phyloP scores from a whole-genome alignment of 2,329 filamentous ascomycete species.

The Alternaria angustiovoidea region DNA sequence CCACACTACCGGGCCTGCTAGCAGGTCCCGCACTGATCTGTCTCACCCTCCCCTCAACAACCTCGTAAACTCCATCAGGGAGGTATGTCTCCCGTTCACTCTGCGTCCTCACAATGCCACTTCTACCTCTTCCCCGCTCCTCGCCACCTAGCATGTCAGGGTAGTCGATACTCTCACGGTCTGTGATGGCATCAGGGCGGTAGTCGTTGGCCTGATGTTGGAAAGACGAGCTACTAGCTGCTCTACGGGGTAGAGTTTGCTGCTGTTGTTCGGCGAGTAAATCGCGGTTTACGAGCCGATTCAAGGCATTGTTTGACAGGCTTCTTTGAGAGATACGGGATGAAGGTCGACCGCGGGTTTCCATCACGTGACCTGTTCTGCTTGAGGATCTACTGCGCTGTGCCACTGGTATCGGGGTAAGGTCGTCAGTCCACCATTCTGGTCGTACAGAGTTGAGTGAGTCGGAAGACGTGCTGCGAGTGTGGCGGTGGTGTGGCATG shows the following conservation, averaged over 20 bases:
- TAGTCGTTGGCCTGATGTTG: neutral
- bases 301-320: neutral
- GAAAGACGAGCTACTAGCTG: neutral
- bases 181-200: neutral
- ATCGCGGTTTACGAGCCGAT: slow-evolving; percentile 6
- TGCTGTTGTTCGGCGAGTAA: neutral
- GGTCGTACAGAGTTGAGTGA: slow-evolving; percentile 3
- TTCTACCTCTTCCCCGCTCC: neutral
- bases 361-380: neutral
- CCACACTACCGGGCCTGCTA: neutral
- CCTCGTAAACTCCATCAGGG: slow-evolving; percentile 15
- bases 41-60: slow-evolving; percentile 13
- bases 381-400: slow-evolving; percentile 1
- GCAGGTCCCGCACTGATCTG: slow-evolving; percentile 4
- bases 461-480: slow-evolving; percentile 7
- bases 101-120: neutral
- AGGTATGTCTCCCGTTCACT: slow-evolving; percentile 11
- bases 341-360: neutral
- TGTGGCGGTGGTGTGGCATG: slow-evolving; percentile 3
- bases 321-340: neutral
- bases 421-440: slow-evolving; percentile 14
- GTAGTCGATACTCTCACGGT: neutral
- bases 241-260: neutral
- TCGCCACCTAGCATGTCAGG: slow-evolving; percentile 2
- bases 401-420: slow-evolving; percentile 6